These are phyloP conservation scores for Monosporascus ibericus DNA, from an alignment of 2,329 filamentous ascomycete genomes.

Conservation along the genomic window DNA sequence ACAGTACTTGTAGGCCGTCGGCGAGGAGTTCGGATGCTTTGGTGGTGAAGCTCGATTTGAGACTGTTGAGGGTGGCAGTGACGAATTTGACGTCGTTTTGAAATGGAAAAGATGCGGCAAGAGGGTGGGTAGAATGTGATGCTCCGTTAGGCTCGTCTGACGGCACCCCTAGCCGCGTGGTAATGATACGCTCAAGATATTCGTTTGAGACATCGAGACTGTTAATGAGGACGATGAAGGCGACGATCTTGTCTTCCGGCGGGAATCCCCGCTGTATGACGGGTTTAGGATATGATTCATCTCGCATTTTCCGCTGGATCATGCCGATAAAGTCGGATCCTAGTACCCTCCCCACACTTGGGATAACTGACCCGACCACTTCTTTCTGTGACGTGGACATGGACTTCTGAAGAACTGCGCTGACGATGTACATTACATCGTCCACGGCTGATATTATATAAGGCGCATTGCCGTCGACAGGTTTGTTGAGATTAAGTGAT, in stretches of 20 bases:
- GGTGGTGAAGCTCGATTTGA: conserved; percentile 65
- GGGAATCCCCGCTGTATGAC: conserved; percentile 73
- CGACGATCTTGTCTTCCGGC: conserved; percentile 80
- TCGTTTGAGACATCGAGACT: conserved; percentile 89
- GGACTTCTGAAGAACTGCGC: conserved; percentile 80
- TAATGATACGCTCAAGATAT: conserved; percentile 83
- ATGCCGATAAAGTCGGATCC: conserved; percentile 90
- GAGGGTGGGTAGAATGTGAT: conserved; percentile 31
- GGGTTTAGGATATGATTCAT: conserved; percentile 85
- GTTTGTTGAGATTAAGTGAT: conserved; percentile 65
- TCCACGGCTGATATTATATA: conserved; percentile 95
- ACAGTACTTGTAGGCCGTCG: conserved; percentile 80
- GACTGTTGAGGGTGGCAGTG: conserved; percentile 56
- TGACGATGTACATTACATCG: conserved; percentile 99
- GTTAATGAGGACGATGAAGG: conserved; percentile 91
- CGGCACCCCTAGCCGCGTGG: conserved; percentile 50
- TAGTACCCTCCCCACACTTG: conserved; percentile 73
- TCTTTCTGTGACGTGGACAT: conserved; percentile 78
- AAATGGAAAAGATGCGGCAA: conserved; percentile 71
- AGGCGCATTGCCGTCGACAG: conserved; percentile 71
- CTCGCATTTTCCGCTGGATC: conserved; percentile 95
- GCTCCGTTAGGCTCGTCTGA: conserved; percentile 29
- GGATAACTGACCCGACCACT: conserved; percentile 71
- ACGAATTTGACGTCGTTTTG: conserved; percentile 68
- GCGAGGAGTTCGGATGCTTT: conserved; percentile 78